Evolutionary conservation across 148 eudicot genomes (phyloP).

Genomic region (Chenopodium quinoa): DNA sequence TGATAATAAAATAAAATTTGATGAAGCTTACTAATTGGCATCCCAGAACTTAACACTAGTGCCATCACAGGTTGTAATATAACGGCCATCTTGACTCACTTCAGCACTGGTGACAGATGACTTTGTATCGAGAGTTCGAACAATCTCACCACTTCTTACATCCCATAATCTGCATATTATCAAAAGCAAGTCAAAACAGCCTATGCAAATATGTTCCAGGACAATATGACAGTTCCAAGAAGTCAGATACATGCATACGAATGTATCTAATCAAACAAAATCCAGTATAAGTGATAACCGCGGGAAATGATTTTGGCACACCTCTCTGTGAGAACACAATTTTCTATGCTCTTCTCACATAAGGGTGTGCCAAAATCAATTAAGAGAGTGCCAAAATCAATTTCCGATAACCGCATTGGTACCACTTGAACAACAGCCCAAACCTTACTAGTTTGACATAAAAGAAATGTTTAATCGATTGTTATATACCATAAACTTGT

Average conservation of each 20-base stretch:
- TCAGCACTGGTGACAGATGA: slow-evolving; percentile 86
- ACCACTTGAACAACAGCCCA: background rate
- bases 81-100: slow-evolving; percentile 93
- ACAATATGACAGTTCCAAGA: background rate
- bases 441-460: background rate
- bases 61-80: slow-evolving; percentile 89
- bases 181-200: background rate
- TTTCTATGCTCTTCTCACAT: too few species aligned
- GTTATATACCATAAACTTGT: background rate
- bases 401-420: background rate
- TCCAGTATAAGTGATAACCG: background rate
- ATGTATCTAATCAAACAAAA: background rate
- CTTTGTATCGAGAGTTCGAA: slow-evolving; percentile 78
- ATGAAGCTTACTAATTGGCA: slow-evolving; percentile 67
- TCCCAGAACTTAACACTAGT: slow-evolving; percentile 89
- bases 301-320: too few species aligned
- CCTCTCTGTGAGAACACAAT: too few species aligned
- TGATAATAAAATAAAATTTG: background rate
- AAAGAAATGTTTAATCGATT: background rate
- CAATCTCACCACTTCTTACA: slow-evolving; percentile 73
- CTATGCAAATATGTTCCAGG: background rate
- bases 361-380: too few species aligned
- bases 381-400: too few species aligned
- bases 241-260: background rate
- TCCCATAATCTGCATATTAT: slow-evolving; percentile 66